A percentile compares a stretch with the other conserved stretches of the same genome.
Conservation (phyloP, 805 yeast species). For the Zygosaccharomyces siamensis region DNA sequence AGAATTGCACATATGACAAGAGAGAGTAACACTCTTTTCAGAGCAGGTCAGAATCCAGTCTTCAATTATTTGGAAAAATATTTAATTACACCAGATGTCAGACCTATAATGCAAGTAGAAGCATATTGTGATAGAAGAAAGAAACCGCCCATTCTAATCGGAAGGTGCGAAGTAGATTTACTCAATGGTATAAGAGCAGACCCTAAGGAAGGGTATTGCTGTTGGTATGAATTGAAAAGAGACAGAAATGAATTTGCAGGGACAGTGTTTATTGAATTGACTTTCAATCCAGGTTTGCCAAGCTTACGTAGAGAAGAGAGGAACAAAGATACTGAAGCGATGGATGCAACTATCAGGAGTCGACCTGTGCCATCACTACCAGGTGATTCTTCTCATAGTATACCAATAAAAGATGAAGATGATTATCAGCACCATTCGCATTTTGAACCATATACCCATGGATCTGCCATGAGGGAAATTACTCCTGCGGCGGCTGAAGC, state of each 20-base stretch:
- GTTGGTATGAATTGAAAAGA: conserved; percentile 71
- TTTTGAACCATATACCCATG: conserved; percentile 24
- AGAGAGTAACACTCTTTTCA: conserved; percentile 65
- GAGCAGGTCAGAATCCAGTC: conserved; percentile 93
- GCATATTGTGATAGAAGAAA: conserved; percentile 72
- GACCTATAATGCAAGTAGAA: conserved; percentile 61
- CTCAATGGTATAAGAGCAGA: conserved; percentile 63
- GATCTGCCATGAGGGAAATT: conserved; percentile 26
- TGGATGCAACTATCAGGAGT: conserved; percentile 28
- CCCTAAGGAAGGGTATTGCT: conserved; percentile 71
- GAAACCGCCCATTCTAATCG: conserved; percentile 80
- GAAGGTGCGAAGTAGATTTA: conserved; percentile 75
- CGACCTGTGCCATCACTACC: conserved; percentile 35
- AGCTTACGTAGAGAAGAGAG: conserved; percentile 9
- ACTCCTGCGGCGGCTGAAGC: conserved; percentile 17
- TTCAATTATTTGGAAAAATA: conserved; percentile 79
- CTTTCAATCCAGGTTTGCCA: conserved; percentile 62
- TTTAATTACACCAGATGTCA: conserved; percentile 56
- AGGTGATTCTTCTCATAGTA: conserved; percentile 11
- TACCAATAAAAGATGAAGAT: background rate
- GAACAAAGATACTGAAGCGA: conserved; percentile 13
- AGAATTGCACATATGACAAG: conserved; percentile 79
- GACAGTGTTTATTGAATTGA: conserved; percentile 82
- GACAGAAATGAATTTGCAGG: conserved; percentile 74
- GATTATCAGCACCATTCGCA: conserved; percentile 2